Percentiles rank a stretch among this genome's conserved stretches.
phyloP scores from a whole-genome alignment of 1,139 yeast species.

The Suhomyces yuchorum region DNA sequence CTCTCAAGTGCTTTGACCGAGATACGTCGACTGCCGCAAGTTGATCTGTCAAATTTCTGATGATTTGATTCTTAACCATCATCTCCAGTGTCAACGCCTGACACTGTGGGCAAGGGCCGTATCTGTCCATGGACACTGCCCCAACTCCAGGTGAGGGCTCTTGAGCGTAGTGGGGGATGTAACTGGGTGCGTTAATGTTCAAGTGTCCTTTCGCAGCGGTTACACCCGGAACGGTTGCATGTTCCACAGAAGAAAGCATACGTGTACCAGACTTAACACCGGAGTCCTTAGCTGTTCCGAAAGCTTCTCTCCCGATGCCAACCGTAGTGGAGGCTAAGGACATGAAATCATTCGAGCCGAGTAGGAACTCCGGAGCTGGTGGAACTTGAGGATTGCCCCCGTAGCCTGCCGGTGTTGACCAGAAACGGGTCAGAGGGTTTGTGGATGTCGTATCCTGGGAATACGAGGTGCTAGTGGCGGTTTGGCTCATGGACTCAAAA shows the following conservation, averaged over 20 bases:
- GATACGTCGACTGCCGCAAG: constrained; percentile 22
- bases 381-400: background rate
- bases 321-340: background rate
- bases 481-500: constrained; percentile 4
- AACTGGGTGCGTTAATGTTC: constrained; percentile 36
- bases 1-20: constrained; percentile 16
- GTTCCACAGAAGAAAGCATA: background rate
- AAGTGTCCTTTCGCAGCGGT: constrained; percentile 14
- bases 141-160: constrained; percentile 4
- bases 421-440: constrained; percentile 9
- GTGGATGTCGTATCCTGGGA: constrained; percentile 7
- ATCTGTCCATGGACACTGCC: constrained; percentile 2
- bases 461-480: constrained; percentile 3
- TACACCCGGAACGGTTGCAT: background rate
- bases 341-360: background rate
- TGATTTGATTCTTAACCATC: constrained; percentile 37
- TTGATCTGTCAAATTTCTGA: constrained; percentile 38
- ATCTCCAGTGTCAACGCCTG: constrained; percentile 36
- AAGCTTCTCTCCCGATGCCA: background rate
- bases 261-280: background rate
- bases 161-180: constrained; percentile 24
- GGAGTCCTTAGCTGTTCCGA: background rate
- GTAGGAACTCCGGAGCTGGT: constrained; percentile 3
- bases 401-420: constrained; percentile 7
- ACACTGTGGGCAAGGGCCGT: constrained; percentile 18